Evolutionary conservation across 257 asterid species (phyloP).

Genomic region (Solanum medicagineum): DNA sequence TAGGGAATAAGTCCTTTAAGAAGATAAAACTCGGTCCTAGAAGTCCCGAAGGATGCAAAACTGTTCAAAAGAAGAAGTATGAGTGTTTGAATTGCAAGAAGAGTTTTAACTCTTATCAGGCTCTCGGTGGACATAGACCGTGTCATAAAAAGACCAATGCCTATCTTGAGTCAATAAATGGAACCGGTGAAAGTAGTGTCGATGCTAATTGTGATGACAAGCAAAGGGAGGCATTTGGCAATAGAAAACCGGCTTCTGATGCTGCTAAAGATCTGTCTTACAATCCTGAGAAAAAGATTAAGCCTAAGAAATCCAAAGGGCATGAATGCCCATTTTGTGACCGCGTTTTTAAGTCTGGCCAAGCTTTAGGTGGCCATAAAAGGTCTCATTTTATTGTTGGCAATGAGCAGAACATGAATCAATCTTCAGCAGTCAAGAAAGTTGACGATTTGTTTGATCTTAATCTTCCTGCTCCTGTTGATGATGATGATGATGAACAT

Average conservation of each 20-base stretch:
- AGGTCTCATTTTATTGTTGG: constrained; percentile 70
- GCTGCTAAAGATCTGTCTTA: constrained; percentile 23
- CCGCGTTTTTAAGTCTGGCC: constrained; percentile 84
- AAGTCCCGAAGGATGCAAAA: constrained; percentile 14
- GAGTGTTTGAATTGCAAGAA: constrained; percentile 84
- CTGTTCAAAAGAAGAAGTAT: constrained; percentile 34
- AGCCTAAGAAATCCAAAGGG: constrained; percentile 43
- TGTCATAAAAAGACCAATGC: constrained; percentile 55
- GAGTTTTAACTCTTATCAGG: constrained; percentile 77
- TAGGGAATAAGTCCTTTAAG: constrained; percentile 13
- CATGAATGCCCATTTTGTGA: constrained; percentile 72
- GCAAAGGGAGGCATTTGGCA: constrained; percentile 20
- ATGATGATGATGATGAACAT: constrained; percentile 30
- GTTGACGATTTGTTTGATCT: constrained; percentile 55
- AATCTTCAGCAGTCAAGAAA: constrained; percentile 19
- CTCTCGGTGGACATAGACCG: constrained; percentile 92
- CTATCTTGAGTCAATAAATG: constrained; percentile 29
- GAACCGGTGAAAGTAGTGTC: constrained; percentile 49
- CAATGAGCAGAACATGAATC: constrained; percentile 22
- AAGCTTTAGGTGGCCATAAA: constrained; percentile 94
- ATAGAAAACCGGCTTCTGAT: constrained; percentile 21
- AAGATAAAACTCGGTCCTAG: constrained; percentile 16
- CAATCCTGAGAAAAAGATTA: constrained; percentile 24
- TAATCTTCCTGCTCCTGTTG: constrained; percentile 83
- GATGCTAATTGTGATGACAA: constrained; percentile 37